Conservation (phyloP, 106 monocot genomes). For the Acanthochlamys bracteata region DNA sequence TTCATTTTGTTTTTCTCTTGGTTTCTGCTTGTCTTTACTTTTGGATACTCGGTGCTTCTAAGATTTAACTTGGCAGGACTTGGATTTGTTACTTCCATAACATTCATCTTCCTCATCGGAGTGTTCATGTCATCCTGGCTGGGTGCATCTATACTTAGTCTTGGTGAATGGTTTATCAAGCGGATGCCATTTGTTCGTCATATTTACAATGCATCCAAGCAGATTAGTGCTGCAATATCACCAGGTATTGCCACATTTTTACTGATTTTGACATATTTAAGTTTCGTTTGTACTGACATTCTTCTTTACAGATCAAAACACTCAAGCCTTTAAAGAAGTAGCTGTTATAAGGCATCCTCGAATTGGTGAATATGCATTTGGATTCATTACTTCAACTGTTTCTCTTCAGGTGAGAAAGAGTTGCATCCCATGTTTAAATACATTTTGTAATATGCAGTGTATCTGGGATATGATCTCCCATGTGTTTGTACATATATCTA, state of each 20-base stretch:
- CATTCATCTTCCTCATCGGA: slow-evolving; percentile 86
- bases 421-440: neutral
- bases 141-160: slow-evolving; percentile 77
- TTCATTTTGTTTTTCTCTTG: neutral
- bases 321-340: slow-evolving; percentile 90
- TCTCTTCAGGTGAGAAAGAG: slow-evolving; percentile 61
- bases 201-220: slow-evolving; percentile 90
- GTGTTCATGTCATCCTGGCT: slow-evolving; percentile 97
- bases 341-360: slow-evolving; percentile 87
- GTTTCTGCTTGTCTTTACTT: neutral
- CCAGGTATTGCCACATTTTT: slow-evolving; percentile 43
- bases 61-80: slow-evolving; percentile 35
- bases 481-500: too few relatives aligned
- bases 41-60: neutral
- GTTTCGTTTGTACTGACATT: neutral
- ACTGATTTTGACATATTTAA: neutral
- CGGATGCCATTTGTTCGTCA: slow-evolving; percentile 91
- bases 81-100: slow-evolving; percentile 81
- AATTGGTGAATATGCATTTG: slow-evolving; percentile 90
- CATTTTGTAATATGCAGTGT: too few relatives aligned
- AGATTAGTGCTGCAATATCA: slow-evolving; percentile 88
- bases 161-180: slow-evolving; percentile 96
- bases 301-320: slow-evolving; percentile 61
- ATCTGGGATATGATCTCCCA: too few relatives aligned
- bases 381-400: slow-evolving; percentile 78